A percentile compares a stretch with the other conserved stretches of the same genome.
Evolutionary conservation across 1,284 basidiomycete genomes (phyloP).

Genomic region (Austroboletus novae-zelandiae): DNA sequence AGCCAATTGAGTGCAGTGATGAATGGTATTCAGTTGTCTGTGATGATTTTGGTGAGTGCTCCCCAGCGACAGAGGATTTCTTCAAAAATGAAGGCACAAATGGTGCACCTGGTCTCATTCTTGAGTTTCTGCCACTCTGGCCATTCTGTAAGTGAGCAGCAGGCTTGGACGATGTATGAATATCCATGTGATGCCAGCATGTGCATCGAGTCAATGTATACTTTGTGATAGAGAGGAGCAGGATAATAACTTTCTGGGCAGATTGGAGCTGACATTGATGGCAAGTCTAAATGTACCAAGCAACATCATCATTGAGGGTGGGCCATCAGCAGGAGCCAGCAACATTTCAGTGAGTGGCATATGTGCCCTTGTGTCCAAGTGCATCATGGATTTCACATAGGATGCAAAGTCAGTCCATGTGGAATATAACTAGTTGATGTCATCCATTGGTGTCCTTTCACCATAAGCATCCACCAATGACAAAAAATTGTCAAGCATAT

Average conservation of each 20-base stretch:
- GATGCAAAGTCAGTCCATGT: neutral
- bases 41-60: too few species aligned
- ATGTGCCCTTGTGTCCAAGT: slow-evolving; percentile 2
- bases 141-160: too few species aligned
- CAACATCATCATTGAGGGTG: neutral
- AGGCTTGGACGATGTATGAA: too few species aligned
- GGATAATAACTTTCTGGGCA: too few species aligned
- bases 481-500: too few species aligned
- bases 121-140: too few species aligned
- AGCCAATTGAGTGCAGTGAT: neutral
- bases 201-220: too few species aligned
- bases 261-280: too few species aligned
- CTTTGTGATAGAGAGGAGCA: too few species aligned
- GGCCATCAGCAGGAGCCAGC: slow-evolving; percentile 2
- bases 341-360: neutral
- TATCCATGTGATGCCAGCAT: too few species aligned
- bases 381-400: neutral
- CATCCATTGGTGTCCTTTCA: neutral
- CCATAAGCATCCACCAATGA: neutral
- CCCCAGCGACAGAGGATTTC: too few species aligned
- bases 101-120: neutral
- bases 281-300: slow-evolving; percentile 2
- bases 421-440: neutral
- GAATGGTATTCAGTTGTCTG: slow-evolving; percentile 5
- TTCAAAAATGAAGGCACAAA: too few species aligned